Percentiles rank a stretch among this genome's conserved stretches.
These are phyloP conservation scores for Elsinoe fawcettii DNA, from an alignment of 2,329 filamentous ascomycete genomes.

Conservation along the genomic window DNA sequence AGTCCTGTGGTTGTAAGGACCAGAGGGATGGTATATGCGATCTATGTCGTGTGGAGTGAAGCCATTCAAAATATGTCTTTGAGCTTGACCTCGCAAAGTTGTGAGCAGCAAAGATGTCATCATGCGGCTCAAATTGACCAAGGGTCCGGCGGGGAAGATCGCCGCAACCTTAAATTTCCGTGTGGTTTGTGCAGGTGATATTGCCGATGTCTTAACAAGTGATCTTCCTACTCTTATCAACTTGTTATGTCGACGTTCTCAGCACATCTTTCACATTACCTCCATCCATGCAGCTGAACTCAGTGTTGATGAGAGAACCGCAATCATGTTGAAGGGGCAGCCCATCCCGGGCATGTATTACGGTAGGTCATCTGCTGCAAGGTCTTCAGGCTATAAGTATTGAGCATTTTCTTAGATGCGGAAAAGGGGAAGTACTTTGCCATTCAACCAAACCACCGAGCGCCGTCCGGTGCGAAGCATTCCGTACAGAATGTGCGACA, in stretches of 20 bases:
- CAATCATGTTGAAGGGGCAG: not conserved
- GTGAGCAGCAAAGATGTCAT: not conserved
- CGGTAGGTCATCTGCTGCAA: conserved; percentile 23
- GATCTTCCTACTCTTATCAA: not conserved
- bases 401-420: conserved; percentile 25
- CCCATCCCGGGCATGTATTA: conserved; percentile 40
- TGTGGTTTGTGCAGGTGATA: not conserved
- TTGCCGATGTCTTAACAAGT: not conserved
- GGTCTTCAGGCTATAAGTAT: not conserved
- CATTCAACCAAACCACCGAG: conserved; percentile 34
- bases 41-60: not conserved
- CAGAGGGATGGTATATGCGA: not conserved
- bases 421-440: conserved; percentile 46
- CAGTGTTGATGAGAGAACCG: not conserved
- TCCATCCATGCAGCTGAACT: not conserved
- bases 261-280: not conserved
- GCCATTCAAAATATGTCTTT: not conserved
- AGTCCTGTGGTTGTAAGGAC: no score
- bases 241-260: not conserved
- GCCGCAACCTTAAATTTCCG: conserved; percentile 10
- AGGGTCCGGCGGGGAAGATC: not conserved
- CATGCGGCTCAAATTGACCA: not conserved
- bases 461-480: conserved; percentile 33
- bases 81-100: no score
- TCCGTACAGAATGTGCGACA: conserved; percentile 33